Evolutionary conservation across 176 grass and related monocot species (phyloP), one percentile per base, ranked within the genome.

Genomic region (Rhynchospora breviuscula): DNA sequence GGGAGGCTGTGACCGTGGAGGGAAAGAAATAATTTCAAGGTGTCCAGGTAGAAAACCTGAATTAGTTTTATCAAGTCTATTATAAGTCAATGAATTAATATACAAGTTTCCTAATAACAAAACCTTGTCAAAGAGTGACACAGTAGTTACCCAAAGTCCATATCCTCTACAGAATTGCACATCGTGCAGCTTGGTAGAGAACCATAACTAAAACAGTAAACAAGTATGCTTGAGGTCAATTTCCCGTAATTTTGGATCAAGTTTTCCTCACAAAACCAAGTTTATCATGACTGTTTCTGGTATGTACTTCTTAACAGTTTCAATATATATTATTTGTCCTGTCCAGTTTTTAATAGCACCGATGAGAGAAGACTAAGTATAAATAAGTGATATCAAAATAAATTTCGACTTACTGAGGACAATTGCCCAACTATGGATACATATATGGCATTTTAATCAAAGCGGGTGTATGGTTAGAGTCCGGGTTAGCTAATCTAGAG

Each of bases 1-100:
- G 95, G 95, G 78, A 98, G 91, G 33, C 91, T 95, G 85, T 98
- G 95, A 2, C 92, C 91, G 45, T 95, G 92, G 84, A 98, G 92
- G 45, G 78, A 89, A 71, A 91, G 90, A 67, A 83, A 91, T 67
- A 85, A 85, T 86, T 94, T 98, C 59, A 94, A 79, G 26, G 95
- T 91, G 85, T 94, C 92, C 87, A 91, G 53, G 83, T 90, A 91
- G 82, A 86, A 98, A 69, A 98, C 90, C 95, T 98, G 89, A 82
- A 87, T 40, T 40, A 79, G 82, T 85, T 11, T 63, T 57, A 64
- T 85, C 63, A 65, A 63, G 73, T 67, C 60, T 74, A 26, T 62
- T 51, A 44, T 85, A 91, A 85, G 67, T 21, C 66, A 68, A 65
- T 3, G 60, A 88, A 51, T 44, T 33, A 63, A 53, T 15, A 71